A percentile compares a stretch with the other conserved stretches of the same genome.
phyloP scores from a whole-genome alignment of 352 stramenopile genomes.

The Hyphochytrium catenoides region DNA sequence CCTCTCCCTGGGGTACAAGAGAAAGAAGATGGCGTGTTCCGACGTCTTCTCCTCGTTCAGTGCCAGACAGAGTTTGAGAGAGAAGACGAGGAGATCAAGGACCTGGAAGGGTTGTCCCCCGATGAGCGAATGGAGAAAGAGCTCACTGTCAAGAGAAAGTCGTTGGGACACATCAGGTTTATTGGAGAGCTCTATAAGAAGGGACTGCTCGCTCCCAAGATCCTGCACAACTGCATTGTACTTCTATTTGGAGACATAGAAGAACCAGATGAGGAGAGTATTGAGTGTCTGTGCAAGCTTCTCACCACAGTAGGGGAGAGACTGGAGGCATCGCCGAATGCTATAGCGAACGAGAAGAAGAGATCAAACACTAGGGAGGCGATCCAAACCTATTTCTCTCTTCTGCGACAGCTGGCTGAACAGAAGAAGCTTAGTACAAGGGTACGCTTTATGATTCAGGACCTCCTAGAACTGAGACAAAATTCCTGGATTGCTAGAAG shows the following conservation, averaged over 20 bases:
- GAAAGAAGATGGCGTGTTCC: constrained; percentile 34
- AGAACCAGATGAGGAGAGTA: constrained; percentile 72
- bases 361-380: no score
- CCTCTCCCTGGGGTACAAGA: constrained; percentile 1
- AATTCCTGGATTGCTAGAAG: constrained; percentile 42
- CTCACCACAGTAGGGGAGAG: constrained; percentile 72
- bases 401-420: constrained; percentile 31
- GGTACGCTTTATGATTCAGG: constrained; percentile 55
- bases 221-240: constrained; percentile 76
- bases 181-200: constrained; percentile 88
- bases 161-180: constrained; percentile 81
- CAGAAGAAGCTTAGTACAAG: constrained; percentile 38
- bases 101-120: constrained; percentile 21
- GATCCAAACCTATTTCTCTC: constrained; percentile 36
- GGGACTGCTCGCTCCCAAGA: constrained; percentile 75
- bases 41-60: constrained; percentile 67
- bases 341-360: no score
- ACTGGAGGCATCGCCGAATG: constrained; percentile 25
- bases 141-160: constrained; percentile 42
- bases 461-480: constrained; percentile 37
- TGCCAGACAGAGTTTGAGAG: constrained; percentile 85
- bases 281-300: constrained; percentile 85
- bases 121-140: constrained; percentile 39
- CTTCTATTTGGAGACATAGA: constrained; percentile 43
- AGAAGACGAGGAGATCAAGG: constrained; percentile 21